Conservation (phyloP, 352 stramenopile genomes). For the Phytophthora sansomeana region DNA sequence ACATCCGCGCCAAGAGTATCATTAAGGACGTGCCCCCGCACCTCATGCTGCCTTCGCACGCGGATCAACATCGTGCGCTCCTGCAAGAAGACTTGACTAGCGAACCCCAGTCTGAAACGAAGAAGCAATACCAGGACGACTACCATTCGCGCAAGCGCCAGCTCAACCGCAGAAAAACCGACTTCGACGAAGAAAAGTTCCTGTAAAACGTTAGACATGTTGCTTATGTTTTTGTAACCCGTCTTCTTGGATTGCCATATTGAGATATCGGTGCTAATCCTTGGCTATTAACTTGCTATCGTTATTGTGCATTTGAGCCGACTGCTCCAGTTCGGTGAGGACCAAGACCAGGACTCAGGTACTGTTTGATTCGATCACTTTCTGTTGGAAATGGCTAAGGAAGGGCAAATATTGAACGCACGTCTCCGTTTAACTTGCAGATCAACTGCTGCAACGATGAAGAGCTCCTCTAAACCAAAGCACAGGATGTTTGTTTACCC, state of each 20-base stretch:
- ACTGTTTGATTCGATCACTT: too few species aligned
- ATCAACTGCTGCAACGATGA: too few species aligned
- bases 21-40: conserved; percentile 63
- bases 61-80: conserved; percentile 34
- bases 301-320: too few species aligned
- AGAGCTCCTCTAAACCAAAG: too few species aligned
- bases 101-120: conserved; percentile 10
- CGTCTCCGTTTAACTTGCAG: too few species aligned
- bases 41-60: conserved; percentile 62
- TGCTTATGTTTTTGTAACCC: conserved; percentile 29
- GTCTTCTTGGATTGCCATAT: conserved; percentile 1
- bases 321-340: too few species aligned
- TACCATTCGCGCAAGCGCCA: conserved; percentile 44
- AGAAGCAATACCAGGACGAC: conserved; percentile 33
- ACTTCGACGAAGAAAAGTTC: conserved; percentile 42
- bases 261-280: too few species aligned
- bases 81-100: conserved; percentile 26
- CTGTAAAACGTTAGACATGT: conserved; percentile 42
- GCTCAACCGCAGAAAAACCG: conserved; percentile 40
- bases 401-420: too few species aligned
- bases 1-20: conserved; percentile 66
- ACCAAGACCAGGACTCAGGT: too few species aligned
- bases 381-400: too few species aligned
- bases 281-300: too few species aligned
- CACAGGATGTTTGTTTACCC: too few species aligned